These are phyloP conservation scores for Coniochaeta sp. DNA, from an alignment of 2,329 filamentous ascomycete genomes.

Conservation along the genomic window DNA sequence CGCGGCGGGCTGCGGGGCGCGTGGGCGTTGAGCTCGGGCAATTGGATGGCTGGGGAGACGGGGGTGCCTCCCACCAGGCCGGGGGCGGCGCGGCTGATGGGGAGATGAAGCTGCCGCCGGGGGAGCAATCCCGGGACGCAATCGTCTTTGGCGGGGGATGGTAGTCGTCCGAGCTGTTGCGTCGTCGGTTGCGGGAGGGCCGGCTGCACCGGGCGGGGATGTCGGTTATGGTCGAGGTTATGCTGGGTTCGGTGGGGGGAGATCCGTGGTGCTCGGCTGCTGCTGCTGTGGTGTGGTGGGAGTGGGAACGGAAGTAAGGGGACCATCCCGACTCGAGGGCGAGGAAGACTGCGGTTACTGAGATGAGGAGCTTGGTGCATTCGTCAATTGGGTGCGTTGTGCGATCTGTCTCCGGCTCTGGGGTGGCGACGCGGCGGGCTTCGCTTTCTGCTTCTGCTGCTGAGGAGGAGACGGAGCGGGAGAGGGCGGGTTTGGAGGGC, in stretches of 20 bases:
- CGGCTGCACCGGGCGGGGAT: background rate
- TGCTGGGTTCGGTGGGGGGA: background rate
- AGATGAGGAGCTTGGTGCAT: slow-evolving; percentile 39
- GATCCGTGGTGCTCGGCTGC: background rate
- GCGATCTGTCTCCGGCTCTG: slow-evolving; percentile 17
- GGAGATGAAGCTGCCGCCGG: background rate
- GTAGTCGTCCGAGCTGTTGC: background rate
- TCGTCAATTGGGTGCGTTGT: slow-evolving; percentile 32
- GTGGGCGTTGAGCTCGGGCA: background rate
- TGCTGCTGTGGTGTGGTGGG: slow-evolving; percentile 1
- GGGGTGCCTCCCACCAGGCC: slow-evolving; percentile 7
- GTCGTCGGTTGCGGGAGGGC: background rate
- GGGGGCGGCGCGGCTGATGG: background rate
- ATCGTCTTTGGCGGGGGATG: background rate
- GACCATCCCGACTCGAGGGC: slow-evolving; percentile 36
- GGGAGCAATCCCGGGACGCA: background rate
- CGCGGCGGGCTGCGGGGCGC: slow-evolving; percentile 25
- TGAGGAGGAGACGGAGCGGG: slow-evolving; percentile 4
- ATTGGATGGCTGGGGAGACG: slow-evolving; percentile 8
- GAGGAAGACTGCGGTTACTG: slow-evolving; percentile 45
- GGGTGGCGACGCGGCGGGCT: slow-evolving; percentile 9
- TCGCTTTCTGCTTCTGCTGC: slow-evolving; percentile 15
- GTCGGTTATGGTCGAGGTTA: background rate
- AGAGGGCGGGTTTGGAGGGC: slow-evolving; percentile 2
- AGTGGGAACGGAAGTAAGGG: slow-evolving; percentile 9